phyloP scores from a whole-genome alignment of 495 filamentous ascomycete species.

The Aspergillus funiculosus region DNA sequence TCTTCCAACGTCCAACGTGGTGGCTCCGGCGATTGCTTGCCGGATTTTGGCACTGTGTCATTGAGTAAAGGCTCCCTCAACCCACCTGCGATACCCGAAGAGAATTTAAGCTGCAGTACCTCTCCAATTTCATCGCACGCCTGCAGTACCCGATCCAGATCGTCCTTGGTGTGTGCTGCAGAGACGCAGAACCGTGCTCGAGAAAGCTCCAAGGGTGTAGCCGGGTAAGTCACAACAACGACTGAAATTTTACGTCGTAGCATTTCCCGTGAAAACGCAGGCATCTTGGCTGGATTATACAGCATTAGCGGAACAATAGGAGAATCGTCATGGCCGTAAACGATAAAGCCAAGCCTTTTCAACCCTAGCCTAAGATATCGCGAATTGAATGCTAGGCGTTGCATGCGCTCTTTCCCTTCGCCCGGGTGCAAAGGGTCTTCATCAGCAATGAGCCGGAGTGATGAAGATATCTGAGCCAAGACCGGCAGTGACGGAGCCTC shows the following conservation, averaged over 20 bases:
- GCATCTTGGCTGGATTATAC: conserved; percentile 87
- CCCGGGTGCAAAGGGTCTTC: conserved; percentile 59
- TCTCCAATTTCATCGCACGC: conserved; percentile 83
- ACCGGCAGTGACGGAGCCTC: conserved; percentile 76
- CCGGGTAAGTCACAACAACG: conserved; percentile 87
- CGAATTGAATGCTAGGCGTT: conserved; percentile 88
- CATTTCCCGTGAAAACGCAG: conserved; percentile 91
- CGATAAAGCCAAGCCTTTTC: conserved; percentile 83
- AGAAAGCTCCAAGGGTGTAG: conserved; percentile 81
- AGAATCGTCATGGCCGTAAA: conserved; percentile 85
- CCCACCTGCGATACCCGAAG: conserved; percentile 77
- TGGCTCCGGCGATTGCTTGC: conserved; percentile 17
- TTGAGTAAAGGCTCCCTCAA: conserved; percentile 54
- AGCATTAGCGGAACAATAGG: conserved; percentile 83
- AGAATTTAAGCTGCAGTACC: conserved; percentile 79
- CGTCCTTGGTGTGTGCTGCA: conserved; percentile 86
- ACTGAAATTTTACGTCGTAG: conserved; percentile 87
- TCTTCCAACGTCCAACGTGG: conserved; percentile 34
- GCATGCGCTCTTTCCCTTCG: conserved; percentile 79
- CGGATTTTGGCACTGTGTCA: conserved; percentile 33
- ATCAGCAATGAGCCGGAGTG: conserved; percentile 71
- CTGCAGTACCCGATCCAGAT: conserved; percentile 72
- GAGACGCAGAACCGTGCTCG: conserved; percentile 82
- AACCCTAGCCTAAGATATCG: conserved; percentile 84
- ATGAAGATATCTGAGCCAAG: conserved; percentile 72